Evolutionary conservation across 2,329 filamentous ascomycete genomes (phyloP), one percentile per base, ranked within the genome.

Genomic region (Proliferodiscus dingleyae): DNA sequence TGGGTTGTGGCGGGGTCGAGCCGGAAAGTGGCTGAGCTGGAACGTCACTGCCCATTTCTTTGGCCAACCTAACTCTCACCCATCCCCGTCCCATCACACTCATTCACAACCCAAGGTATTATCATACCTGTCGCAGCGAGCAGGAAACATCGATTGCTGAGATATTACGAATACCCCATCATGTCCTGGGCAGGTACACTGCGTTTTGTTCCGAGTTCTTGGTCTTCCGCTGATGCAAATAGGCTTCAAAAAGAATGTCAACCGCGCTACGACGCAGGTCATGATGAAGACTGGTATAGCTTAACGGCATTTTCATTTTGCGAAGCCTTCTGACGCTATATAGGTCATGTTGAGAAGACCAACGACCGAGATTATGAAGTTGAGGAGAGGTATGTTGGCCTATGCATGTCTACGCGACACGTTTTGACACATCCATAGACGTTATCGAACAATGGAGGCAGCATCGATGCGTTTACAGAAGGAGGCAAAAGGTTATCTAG

Each of bases 311-410:
- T 6, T 38, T 19, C 28, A 16, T 23, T n/a, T 8, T 24, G 6
- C 8, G 18, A n/a, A 23, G 15, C 24, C 36, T 48, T 51, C 45
- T 50, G 16, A 19, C 16, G 16, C 15, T 34, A 10, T 19, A 6
- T 58, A 81, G 88, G 93, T 50, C 93, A 97, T 73, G 94, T 98
- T 61, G 93, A 98, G 71, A 91, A 93, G 72, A 98, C 93, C 21
- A 96, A 91, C 67, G 93, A 98, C 71, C 88, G 94, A 58, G 93
- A 97, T 67, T 98, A 97, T 68, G 93, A 97, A 70, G 91, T 97
- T 43, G 94, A 98, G 69, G 89, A 95, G 69, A 83, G 87, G 85
- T 89, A 44, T 10, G 34, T 13, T 30, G 33, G n/a, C 15, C 8
- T 23, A 5, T n/a, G 13, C 15, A 16, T 24, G 8, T 15, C 16